A percentile compares a stretch with the other conserved stretches of the same genome.
These are phyloP conservation scores for Striga asiatica DNA, from an alignment of 257 asterid species.

Conservation along the genomic window DNA sequence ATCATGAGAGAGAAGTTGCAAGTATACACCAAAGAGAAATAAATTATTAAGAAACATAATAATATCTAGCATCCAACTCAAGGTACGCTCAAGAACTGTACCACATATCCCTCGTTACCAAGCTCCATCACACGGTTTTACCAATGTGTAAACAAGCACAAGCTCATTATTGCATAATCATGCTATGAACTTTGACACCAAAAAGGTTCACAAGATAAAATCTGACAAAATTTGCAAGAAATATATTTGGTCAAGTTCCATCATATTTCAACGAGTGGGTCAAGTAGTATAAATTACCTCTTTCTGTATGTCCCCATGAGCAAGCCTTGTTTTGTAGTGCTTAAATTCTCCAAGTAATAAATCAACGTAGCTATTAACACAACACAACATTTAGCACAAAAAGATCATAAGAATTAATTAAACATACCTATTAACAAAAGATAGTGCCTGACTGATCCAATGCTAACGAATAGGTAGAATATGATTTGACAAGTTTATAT, in stretches of 20 bases:
- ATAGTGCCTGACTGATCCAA: too few species aligned
- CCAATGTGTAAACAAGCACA: too few species aligned
- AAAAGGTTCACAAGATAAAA: not conserved
- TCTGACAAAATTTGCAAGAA: not conserved
- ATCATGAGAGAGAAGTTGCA: not conserved
- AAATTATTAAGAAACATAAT: too few species aligned
- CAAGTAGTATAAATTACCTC: slow-evolving; percentile 45
- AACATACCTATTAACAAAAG: not conserved
- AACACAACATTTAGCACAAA: too few species aligned
- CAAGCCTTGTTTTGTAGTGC: slow-evolving; percentile 94
- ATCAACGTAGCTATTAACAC: slow-evolving; percentile 77
- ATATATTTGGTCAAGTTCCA: slow-evolving; percentile 5
- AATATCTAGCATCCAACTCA: too few species aligned
- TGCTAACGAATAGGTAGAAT: too few species aligned
- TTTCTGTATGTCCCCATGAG: slow-evolving; percentile 72
- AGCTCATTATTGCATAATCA: not conserved
- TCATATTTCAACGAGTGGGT: slow-evolving; percentile 7
- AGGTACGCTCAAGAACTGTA: too few species aligned
- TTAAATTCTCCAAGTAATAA: slow-evolving; percentile 91
- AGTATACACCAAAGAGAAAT: not conserved
- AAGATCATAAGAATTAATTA: not conserved
- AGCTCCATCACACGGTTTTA: too few species aligned
- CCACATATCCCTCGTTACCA: too few species aligned
- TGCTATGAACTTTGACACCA: not conserved
- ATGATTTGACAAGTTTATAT: too few species aligned